phyloP scores from a whole-genome alignment of 306 rosid species.

The Pachyrhizus erosus region DNA sequence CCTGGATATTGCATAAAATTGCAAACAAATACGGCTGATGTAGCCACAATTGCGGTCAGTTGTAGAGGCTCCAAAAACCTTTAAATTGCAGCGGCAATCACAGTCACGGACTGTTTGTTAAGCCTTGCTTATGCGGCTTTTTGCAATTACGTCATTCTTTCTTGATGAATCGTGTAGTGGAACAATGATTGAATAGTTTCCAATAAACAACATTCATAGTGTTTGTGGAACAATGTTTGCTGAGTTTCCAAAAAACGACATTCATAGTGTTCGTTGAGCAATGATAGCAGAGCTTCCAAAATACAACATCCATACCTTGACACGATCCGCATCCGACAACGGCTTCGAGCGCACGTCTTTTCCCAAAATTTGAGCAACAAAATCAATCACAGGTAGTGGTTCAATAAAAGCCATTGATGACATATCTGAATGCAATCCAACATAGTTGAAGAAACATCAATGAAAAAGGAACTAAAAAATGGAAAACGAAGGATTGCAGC shows the following conservation, averaged over 20 bases:
- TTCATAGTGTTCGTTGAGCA: not conserved
- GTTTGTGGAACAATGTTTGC: not conserved
- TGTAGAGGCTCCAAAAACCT: not conserved
- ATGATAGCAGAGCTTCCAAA: slow-evolving; percentile 15
- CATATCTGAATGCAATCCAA: slow-evolving; percentile 49
- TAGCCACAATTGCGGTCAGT: not conserved
- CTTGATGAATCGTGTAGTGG: not conserved
- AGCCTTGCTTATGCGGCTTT: not conserved
- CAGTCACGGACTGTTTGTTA: not conserved
- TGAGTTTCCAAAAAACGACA: not conserved
- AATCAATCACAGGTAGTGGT: slow-evolving; percentile 63
- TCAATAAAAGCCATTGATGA: slow-evolving; percentile 64
- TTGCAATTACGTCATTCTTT: not conserved
- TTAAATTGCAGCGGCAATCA: not conserved
- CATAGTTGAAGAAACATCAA: not conserved
- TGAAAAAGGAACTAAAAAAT: not conserved
- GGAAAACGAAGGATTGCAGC: not conserved
- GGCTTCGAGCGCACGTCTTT: slow-evolving; percentile 57
- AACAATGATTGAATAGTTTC: not conserved
- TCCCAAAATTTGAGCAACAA: slow-evolving; percentile 60
- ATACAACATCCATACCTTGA: slow-evolving; percentile 48
- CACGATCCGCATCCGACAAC: slow-evolving; percentile 59
- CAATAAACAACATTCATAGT: not conserved
- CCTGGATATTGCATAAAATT: not conserved
- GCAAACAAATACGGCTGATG: not conserved